Evolutionary conservation across 2,329 filamentous ascomycete genomes (phyloP), one percentile per base, ranked within the genome.

Genomic region (Aphanoascus verrucosus): DNA sequence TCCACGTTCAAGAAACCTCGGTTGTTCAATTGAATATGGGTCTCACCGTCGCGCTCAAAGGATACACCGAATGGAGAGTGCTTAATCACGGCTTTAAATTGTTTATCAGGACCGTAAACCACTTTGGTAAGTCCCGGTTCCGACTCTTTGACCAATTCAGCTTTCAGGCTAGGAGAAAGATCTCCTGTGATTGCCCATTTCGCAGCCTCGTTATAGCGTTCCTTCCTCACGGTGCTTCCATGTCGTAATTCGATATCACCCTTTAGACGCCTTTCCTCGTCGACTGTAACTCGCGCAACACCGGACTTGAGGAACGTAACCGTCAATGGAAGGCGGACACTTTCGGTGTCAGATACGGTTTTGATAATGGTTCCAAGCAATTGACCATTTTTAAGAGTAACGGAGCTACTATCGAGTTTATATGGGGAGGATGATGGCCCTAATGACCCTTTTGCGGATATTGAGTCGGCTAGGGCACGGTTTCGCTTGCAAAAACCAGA

Each of bases 401-500:
- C 74, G 1, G 88, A 85, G 31, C 84, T 78, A 50, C 85, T 72
- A 41, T 83, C 76, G 59, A 98, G 77, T 58, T 78, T 76, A 72
- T 97, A 98, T 0, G 91, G 91, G 6, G 88, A 83, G 60, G 76
- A 75, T 86, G 88, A 83, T 59, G 76, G 75, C 86, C 88, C 96
- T 28, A 77, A 75, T 7, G 80, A 77, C 56, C 81, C 82, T 53
- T 81, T 72, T 41, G 80, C 73, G 44, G 80, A 72, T 58, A 83
- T 88, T 58, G 80, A 75, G 70, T 97, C 90, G 66, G 93, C 93
- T 67, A 86, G 90, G 38, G 81, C 86, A 67, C 93, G 83, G 72
- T 97, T 97, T 60, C 93, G 86, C 68, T 89, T 93, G 74, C 93
- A 98, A 75, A 98, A 98, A 63, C 93, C 93, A 3, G 91, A 93